Conservation (phyloP, 176 grass and related monocot genomes). For the Phragmites australis region DNA sequence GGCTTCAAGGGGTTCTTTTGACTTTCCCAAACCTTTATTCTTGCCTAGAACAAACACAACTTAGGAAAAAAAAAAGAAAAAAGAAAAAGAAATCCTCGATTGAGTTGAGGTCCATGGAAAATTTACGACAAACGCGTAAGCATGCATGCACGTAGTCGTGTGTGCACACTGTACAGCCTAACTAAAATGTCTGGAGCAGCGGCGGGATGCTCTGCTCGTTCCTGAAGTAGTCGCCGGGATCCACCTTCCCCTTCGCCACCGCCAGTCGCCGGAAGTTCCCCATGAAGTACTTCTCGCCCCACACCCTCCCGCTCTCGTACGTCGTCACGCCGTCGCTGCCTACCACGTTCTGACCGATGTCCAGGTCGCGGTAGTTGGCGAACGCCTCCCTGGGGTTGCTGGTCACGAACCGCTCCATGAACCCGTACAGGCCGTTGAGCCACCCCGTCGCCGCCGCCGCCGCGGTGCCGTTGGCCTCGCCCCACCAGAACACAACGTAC, state of each 20-base stretch:
- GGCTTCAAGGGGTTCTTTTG: no score
- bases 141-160: no score
- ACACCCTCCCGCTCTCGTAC: constrained; percentile 26
- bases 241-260: constrained; percentile 7
- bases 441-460: neutral
- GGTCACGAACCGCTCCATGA: constrained; percentile 19
- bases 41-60: no score
- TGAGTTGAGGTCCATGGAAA: no score
- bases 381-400: constrained; percentile 47
- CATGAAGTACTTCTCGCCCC: constrained; percentile 44
- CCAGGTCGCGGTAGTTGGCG: constrained; percentile 47
- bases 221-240: constrained; percentile 48
- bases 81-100: no score
- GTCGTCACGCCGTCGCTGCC: constrained; percentile 23
- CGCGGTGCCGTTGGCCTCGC: neutral
- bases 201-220: constrained; percentile 54
- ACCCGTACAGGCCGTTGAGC: constrained; percentile 12
- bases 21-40: no score
- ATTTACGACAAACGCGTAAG: no score
- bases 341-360: constrained; percentile 38
- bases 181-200: neutral
- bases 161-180: no score
- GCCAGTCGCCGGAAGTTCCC: constrained; percentile 41
- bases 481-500: constrained; percentile 34
- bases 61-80: no score